Base-by-base conservation (phyloP, 1,284 basidiomycete genomes). In the Ganoderma resinaceum region DNA sequence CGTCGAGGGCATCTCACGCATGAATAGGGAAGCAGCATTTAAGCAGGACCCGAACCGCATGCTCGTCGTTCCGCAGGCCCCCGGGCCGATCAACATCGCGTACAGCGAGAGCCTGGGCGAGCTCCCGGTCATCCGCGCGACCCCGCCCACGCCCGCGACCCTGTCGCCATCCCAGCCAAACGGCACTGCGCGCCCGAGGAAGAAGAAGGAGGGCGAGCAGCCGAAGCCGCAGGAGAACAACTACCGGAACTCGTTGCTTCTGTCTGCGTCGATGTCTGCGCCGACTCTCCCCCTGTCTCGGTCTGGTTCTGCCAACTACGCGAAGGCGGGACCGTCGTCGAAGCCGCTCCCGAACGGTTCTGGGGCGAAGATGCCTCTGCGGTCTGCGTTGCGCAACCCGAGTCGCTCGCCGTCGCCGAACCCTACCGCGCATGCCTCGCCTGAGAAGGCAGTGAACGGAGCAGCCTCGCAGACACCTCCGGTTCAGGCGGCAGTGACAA, bases 311-410 rank as follows among this genome's bases (percentile, higher is more conserved):
- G n/a, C n/a, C 12, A 40, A 38, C n/a, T n/a, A 38, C 7, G 37
- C 57, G 35, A 35, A 37, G 23, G n/a, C 66, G 16, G 37, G 60
- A n/a, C n/a, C n/a, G 26, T 61, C 69, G 52, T 63, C 73, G 14
- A 67, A 65, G 40, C 70, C 67, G 40, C 71, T 71, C 8, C 66
- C 66, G 11, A 58, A 1, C 23, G 68, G 71, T 3, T 75, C 80
- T 31, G 66, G 71, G 3, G 75, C 79, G 18, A 85, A 83, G 75
- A 77, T 81, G 57, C 90, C 90, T 0, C 74, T 92, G n/a, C 82
- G 85, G 68, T 91, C 89, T 63, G 90, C 89, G n/a, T 71, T 92
- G 78, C 84, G 86, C 69, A 85, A 86, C 65, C 57, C 82, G 3
- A 88, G 86, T 69, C 80, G 85, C 35, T 83, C 87, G 58, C 85